phyloP scores from a whole-genome alignment of 2,329 filamentous ascomycete genomes.

The Trichophaea hybrida region DNA sequence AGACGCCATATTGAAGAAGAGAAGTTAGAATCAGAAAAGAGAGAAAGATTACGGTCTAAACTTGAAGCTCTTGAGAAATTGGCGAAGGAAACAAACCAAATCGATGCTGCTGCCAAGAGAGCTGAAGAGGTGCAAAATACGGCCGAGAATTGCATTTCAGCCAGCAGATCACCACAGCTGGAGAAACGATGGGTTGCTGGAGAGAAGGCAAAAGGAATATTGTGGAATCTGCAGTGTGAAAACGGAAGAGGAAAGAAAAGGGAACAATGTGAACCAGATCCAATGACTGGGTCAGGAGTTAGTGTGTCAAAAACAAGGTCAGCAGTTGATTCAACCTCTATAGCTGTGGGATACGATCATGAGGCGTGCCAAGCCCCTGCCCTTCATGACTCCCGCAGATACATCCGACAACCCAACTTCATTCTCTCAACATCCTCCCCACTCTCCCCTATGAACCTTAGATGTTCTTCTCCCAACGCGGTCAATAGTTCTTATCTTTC shows the following conservation, averaged over 20 bases:
- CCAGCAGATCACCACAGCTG: slow-evolving; percentile 7
- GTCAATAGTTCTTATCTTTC: not conserved
- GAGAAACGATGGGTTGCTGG: slow-evolving; percentile 11
- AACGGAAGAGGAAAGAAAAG: not conserved
- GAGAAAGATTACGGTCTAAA: slow-evolving; percentile 57
- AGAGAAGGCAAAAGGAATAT: not conserved
- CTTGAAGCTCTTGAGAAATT: slow-evolving; percentile 52
- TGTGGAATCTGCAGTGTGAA: slow-evolving; percentile 6
- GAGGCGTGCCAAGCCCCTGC: slow-evolving; percentile 9
- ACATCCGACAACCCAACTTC: slow-evolving; percentile 6
- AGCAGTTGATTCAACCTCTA: no score
- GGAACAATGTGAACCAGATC: not conserved
- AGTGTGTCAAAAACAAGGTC: no score
- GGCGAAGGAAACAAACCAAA: slow-evolving; percentile 40
- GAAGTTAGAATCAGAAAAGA: slow-evolving; percentile 55
- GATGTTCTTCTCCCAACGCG: not conserved
- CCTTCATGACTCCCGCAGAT: slow-evolving; percentile 6
- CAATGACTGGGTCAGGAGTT: not conserved
- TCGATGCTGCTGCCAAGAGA: slow-evolving; percentile 33
- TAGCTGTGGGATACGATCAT: slow-evolving; percentile 1
- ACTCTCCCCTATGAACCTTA: not conserved
- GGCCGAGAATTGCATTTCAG: slow-evolving; percentile 4
- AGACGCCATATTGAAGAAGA: slow-evolving; percentile 53
- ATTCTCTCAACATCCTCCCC: not conserved
- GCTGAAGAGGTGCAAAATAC: slow-evolving; percentile 29